Evolutionary conservation across 2,329 filamentous ascomycete genomes (phyloP), one percentile per base, ranked within the genome.

Genomic region (Aaosphaeria pasadenensis): DNA sequence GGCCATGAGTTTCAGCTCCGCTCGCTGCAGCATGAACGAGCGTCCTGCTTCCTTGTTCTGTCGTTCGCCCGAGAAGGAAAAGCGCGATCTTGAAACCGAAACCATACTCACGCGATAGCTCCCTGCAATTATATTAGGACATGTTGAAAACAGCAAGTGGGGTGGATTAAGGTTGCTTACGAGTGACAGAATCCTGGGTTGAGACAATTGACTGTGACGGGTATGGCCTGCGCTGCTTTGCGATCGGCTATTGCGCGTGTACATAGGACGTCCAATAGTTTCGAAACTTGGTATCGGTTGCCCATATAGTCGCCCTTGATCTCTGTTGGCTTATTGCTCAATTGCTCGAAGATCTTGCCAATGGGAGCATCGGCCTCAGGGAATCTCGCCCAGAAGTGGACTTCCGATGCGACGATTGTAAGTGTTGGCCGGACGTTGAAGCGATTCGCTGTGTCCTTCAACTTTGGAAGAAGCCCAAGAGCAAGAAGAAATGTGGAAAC

Each of bases 401-500:
- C 24, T 11, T 43, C 24, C 7, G 9, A 11, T 13, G 39, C 39
- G 7, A 40, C 39, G 9, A 36, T 13, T 13, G 33, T 36, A 36
- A 36, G 9, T 13, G 33, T 36, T 36, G 33, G 13, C 33, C 13
- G 9, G 9, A 9, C 33, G 9, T 13, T 13, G 11, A 24, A 11
- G 11, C 11, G 11, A 2, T 28, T 30, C 6, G 38, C 44, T 5
- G 11, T 36, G 7, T 29, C 28, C 28, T 41, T 49, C 36, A 56
- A 44, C 31, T 49, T 54, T 5, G 49, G 52, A 11, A 56, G 39
- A 13, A 56, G 44, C 6, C 52, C 35, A 5, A 56, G n/a, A 6
- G 54, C 54, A 6, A 71, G 56, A 4, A 71, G 55, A 3, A 58
- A 52, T 11, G 67, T 63, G 24, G 57, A 57, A 3, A 66, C 46